A percentile compares a stretch with the other conserved stretches of the same genome.
These are phyloP conservation scores for Andrographis paniculata DNA, from an alignment of 305 asterid species.

Conservation along the genomic window DNA sequence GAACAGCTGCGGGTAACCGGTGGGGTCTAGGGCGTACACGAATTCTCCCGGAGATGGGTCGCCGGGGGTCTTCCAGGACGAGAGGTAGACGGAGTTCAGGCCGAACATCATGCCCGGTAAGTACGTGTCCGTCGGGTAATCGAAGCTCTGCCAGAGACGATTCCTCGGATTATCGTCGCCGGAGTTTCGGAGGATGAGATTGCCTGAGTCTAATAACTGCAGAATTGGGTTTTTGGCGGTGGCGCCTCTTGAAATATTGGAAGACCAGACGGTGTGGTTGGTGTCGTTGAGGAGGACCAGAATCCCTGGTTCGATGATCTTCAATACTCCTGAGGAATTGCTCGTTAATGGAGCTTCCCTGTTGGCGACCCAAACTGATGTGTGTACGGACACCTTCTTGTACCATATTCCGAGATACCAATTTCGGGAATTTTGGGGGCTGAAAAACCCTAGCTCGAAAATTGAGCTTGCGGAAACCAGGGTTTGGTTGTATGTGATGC, in stretches of 20 bases:
- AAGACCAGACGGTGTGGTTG: constrained; percentile 26
- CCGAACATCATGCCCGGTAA: constrained; percentile 27
- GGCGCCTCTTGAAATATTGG: neutral
- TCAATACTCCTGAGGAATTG: constrained; percentile 16
- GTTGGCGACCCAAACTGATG: constrained; percentile 37
- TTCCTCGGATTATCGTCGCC: constrained; percentile 3
- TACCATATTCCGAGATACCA: constrained; percentile 37
- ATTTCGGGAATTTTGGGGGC: constrained; percentile 5
- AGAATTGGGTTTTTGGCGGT: constrained; percentile 13
- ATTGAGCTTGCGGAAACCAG: constrained; percentile 16
- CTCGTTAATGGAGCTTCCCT: constrained; percentile 13
- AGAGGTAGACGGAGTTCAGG: constrained; percentile 12
- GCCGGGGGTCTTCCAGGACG: constrained; percentile 26
- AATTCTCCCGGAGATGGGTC: constrained; percentile 34
- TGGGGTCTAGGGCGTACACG: neutral
- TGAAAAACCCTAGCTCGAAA: constrained; percentile 23
- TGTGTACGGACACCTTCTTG: constrained; percentile 7
- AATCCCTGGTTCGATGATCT: constrained; percentile 17
- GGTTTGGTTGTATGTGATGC: constrained; percentile 15
- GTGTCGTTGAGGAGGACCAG: constrained; percentile 19
- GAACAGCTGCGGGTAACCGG: constrained; percentile 19
- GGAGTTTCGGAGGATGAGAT: constrained; percentile 26
- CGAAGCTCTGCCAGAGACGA: constrained; percentile 30
- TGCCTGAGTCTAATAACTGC: constrained; percentile 27
- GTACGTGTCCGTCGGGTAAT: constrained; percentile 23